phyloP scores from a whole-genome alignment of 2,329 filamentous ascomycete species.

The Epicoccum nigrum region DNA sequence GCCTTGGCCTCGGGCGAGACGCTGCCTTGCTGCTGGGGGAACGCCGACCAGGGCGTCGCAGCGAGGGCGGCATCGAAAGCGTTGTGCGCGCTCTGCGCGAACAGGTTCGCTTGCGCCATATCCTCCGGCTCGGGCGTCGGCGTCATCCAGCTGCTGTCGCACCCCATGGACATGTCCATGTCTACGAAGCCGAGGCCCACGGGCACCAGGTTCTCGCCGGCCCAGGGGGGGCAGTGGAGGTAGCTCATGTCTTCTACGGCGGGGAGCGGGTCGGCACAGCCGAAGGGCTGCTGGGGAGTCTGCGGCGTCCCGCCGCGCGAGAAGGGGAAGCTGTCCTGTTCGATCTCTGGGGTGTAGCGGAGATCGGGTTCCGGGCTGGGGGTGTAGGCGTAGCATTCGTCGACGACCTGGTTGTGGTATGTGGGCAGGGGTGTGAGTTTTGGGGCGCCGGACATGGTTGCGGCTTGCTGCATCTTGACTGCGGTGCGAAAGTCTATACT shows the following conservation, averaged over 20 bases:
- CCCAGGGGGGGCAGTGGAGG: conserved; percentile 32
- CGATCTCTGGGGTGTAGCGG: conserved; percentile 24
- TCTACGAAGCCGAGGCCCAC: conserved; percentile 31
- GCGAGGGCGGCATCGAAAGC: background rate
- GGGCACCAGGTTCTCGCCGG: conserved; percentile 27
- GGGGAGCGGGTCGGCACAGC: conserved; percentile 30
- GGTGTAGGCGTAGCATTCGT: conserved; percentile 34
- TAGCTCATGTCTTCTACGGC: conserved; percentile 30
- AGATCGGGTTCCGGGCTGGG: conserved; percentile 33
- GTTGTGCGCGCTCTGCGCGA: background rate
- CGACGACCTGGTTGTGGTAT: conserved; percentile 29
- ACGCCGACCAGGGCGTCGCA: background rate
- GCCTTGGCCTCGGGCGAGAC: background rate
- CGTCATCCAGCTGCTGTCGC: conserved; percentile 3
- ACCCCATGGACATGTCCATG: conserved; percentile 27
- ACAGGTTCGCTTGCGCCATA: conserved; percentile 20
- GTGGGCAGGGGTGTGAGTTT: conserved; percentile 39
- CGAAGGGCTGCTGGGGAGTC: conserved; percentile 36
- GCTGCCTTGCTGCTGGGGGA: background rate
- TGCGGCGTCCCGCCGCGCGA: conserved; percentile 38
- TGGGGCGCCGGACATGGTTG: conserved; percentile 29
- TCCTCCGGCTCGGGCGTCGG: conserved; percentile 24
- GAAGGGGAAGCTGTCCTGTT: conserved; percentile 24
- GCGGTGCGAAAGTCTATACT: conserved; percentile 40
- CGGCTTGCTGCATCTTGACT: conserved; percentile 33